Base-by-base conservation (phyloP, 768 basidiomycete genomes). In the Holtermanniella nyarrowii region DNA sequence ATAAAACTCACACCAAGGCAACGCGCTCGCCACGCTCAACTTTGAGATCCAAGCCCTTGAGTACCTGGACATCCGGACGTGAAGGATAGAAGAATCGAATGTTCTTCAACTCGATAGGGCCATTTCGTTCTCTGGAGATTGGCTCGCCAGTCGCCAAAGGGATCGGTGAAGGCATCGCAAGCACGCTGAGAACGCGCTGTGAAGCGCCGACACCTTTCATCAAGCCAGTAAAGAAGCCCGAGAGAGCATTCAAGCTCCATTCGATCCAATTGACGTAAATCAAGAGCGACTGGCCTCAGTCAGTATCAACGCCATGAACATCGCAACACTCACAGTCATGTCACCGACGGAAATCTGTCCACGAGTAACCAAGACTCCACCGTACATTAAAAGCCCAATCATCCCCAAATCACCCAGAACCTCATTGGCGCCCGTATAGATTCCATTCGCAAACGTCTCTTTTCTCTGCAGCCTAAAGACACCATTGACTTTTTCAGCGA, bases 121-220 rank as follows among this genome's bases (percentile, higher is more conserved):
- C 88, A 27, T 45, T 49, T 16, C 54, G 40, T 2, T 54, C 40
- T 47, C 51, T 49, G 13, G 53, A 37, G 2, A 67, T 54, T 2
- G 53, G 52, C 46, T 45, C 53, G n/a, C 65, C 65, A 22, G 55
- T 61, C 0, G 59, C 58, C 3, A 67, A 43, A 11, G 63, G 63
- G 26, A 67, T 64, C 3, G 65, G 65, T 16, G 65, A 62, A 10
- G 74, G 24, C 77, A 72, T 16, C 46, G 48, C 87, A n/a, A 95
- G 76, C 16, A 96, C 79, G 52, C 90, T 86, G 68, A 95, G 93
- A 37, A 95, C 83, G 22, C 91, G 85, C 1, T 80, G 79, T 23
- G 87, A 86, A 0, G 91, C 90, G 54, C 91, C 91, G 43, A 95
- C 81, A 49, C 87, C 91, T 45, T 88, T 88, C 91, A 96, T 96